A percentile compares a stretch with the other conserved stretches of the same genome.
phyloP scores from a whole-genome alignment of 805 yeast genomes.

The Metschnikowia drakensbergensis region DNA sequence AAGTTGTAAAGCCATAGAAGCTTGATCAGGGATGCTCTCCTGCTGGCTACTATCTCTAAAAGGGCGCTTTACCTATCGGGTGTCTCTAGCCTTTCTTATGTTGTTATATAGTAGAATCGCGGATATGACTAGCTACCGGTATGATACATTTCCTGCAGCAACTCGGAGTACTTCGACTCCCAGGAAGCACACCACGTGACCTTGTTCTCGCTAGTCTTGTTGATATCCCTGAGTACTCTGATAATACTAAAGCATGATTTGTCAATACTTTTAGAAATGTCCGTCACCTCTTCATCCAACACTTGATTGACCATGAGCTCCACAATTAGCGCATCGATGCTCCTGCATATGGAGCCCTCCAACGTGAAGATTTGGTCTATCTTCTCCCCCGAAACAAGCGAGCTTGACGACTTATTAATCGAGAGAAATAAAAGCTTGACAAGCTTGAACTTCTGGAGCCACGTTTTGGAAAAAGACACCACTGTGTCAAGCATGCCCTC shows the following conservation, averaged over 20 bases:
- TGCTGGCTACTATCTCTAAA: too few species aligned
- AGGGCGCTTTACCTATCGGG: too few species aligned
- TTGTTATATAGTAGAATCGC: background rate
- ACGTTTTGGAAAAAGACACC: slow-evolving; percentile 39
- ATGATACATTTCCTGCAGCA: slow-evolving; percentile 17
- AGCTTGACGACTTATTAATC: slow-evolving; percentile 54
- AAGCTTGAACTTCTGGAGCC: slow-evolving; percentile 53
- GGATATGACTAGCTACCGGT: background rate
- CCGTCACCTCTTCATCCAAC: slow-evolving; percentile 34
- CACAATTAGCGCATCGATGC: slow-evolving; percentile 57
- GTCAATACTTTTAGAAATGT: slow-evolving; percentile 22
- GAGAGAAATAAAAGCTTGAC: slow-evolving; percentile 57
- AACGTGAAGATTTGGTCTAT: slow-evolving; percentile 46
- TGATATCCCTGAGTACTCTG: slow-evolving; percentile 42
- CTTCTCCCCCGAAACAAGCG: slow-evolving; percentile 36
- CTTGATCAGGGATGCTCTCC: too few species aligned
- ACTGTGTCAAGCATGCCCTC: slow-evolving; percentile 16
- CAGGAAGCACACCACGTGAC: slow-evolving; percentile 57
- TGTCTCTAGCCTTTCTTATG: background rate
- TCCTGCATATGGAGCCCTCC: slow-evolving; percentile 41
- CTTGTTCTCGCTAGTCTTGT: slow-evolving; percentile 48
- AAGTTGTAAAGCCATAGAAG: background rate
- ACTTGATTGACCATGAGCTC: slow-evolving; percentile 49
- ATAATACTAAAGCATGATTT: slow-evolving; percentile 30
- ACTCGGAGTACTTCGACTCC: slow-evolving; percentile 41